phyloP scores from a whole-genome alignment of 2,329 filamentous ascomycete species.

The Botrytis hyacinthi region DNA sequence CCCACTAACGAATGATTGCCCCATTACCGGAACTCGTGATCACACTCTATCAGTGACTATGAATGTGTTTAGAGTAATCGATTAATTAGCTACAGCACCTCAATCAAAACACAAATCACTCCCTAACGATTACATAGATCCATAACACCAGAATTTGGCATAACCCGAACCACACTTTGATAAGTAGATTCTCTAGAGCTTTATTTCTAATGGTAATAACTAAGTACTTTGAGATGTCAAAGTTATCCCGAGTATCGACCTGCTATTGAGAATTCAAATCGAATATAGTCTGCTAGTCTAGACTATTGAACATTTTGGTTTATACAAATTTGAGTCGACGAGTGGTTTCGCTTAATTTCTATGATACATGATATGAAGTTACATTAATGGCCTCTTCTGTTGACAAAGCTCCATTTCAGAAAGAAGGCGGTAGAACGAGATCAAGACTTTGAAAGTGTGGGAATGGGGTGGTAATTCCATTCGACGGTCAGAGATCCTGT shows the following conservation, averaged over 20 bases:
- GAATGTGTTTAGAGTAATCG: background rate
- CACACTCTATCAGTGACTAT: background rate
- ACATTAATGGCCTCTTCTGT: background rate
- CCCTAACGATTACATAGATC: background rate
- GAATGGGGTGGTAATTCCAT: background rate
- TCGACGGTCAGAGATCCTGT: background rate
- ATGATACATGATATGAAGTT: background rate
- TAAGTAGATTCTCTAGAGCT: background rate
- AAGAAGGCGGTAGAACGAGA: background rate
- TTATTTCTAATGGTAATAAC: background rate
- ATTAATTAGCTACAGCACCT: background rate
- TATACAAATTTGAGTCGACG: background rate
- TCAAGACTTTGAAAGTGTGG: background rate
- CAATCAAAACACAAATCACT: background rate
- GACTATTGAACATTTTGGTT: background rate
- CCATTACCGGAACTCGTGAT: background rate
- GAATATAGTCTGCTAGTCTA: background rate
- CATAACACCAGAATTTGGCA: background rate
- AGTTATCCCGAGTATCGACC: background rate
- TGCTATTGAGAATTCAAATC: rapidly evolving
- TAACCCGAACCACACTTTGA: background rate
- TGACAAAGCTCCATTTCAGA: rapidly evolving
- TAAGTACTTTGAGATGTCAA: background rate
- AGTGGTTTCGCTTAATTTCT: background rate
- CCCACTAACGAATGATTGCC: background rate